Evolutionary conservation across 495 filamentous ascomycete species (phyloP).

Genomic region (Copromyces sp.): DNA sequence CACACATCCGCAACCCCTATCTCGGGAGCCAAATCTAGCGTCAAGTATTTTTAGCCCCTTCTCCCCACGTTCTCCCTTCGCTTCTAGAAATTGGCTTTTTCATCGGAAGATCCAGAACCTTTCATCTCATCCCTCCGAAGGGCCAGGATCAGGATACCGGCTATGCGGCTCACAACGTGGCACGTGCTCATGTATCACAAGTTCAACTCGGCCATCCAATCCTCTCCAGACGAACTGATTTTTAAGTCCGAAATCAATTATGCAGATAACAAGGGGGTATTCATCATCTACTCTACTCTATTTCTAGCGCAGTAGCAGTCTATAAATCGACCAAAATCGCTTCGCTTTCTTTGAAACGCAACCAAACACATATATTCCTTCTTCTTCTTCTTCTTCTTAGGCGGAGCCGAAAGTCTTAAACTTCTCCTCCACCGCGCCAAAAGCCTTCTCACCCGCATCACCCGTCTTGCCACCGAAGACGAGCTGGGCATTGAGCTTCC

Average conservation of each 20-base stretch:
- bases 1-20: neutral
- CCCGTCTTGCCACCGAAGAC: conserved; percentile 49
- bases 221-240: neutral
- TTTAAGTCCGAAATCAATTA: neutral
- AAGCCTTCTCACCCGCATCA: conserved; percentile 43
- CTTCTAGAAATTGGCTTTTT: neutral
- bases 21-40: neutral
- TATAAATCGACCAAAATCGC: neutral
- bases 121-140: neutral
- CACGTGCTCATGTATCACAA: neutral
- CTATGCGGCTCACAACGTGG: neutral
- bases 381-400: conserved; percentile 9
- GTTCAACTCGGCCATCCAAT: neutral
- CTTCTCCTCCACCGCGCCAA: conserved; percentile 45
- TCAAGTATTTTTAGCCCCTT: neutral
- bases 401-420: conserved; percentile 35
- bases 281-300: neutral
- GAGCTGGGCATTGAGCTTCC: conserved; percentile 51
- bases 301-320: neutral
- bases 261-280: neutral
- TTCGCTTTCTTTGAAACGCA: neutral
- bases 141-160: neutral
- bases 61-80: neutral
- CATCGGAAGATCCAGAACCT: neutral
- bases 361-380: neutral